Evolutionary conservation across 441 rosid genomes (phyloP), one percentile per base, ranked within the genome.

Genomic region (Breynia disticha): DNA sequence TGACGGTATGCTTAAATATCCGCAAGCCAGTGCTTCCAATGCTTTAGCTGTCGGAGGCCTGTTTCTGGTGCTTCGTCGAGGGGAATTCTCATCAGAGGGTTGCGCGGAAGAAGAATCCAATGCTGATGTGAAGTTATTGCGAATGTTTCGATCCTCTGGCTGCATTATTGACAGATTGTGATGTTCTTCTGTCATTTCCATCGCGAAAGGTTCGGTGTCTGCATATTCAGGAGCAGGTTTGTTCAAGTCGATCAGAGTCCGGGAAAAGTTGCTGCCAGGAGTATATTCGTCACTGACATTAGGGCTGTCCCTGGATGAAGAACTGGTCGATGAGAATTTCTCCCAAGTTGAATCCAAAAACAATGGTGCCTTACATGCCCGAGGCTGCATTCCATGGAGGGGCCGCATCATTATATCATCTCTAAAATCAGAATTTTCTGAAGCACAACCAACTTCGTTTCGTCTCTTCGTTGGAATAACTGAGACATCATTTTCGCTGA

Each of bases 221-320:
- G 61, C 37, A 50, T 72, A 64, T 41, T 67, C 63, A 24, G 52
- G 51, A 44, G 72, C 35, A 20, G 80, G 80, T 13, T 74, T 56
- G 59, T 77, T 81, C 67, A 76, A 64, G 66, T 81, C 82, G 53
- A 81, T 68, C 64, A 69, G 45, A 16, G 55, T 58, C 47, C 68
- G 63, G 7, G 56, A 42, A 48, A 41, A 35, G 19, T 61, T 62
- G 28, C 66, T 59, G 22, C 69, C 62, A 13, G 43, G 32, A 52
- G 51, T 44, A 37, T 57, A 69, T 55, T 61, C 81, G 51, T 60
- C 59, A 7, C 63, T 59, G 32, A 45, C 19, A 18, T 62, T 64
- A 14, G 64, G 60, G 48, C 62, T 62, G 54, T 65, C 54, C 17
- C 57, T 64, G 11, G 72, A 59, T 20, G 67, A 61, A 54, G 72